Conservation (phyloP, 805 yeast genomes). For the Candida lessepsii region DNA sequence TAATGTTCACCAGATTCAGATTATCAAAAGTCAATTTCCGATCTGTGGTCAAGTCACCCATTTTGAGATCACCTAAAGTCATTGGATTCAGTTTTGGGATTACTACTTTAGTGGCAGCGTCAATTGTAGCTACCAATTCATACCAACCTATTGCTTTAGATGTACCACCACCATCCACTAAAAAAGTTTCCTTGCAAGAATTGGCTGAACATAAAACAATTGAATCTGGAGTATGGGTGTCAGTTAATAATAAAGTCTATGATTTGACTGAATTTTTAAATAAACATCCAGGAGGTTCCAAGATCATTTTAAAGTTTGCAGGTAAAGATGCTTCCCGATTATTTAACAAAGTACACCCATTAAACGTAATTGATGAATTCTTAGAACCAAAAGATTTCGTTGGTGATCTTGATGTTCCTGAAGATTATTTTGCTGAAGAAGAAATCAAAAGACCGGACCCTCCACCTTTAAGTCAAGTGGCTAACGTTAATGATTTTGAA, state of each 20-base stretch:
- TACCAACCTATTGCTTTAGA: constrained; percentile 3
- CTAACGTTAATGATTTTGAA: constrained; percentile 41
- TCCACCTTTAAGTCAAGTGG: constrained; percentile 33
- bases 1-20: constrained; percentile 3
- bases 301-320: constrained; percentile 52
- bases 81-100: constrained; percentile 1
- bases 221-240: constrained; percentile 29
- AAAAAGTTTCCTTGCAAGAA: constrained; percentile 15
- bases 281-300: constrained; percentile 73
- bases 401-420: constrained; percentile 9
- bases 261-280: constrained; percentile 73
- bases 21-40: constrained; percentile 1
- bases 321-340: constrained; percentile 63
- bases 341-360: constrained; percentile 41
- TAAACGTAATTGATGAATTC: constrained; percentile 12
- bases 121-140: not conserved
- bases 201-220: constrained; percentile 15
- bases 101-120: not conserved
- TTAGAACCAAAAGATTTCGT: constrained; percentile 3
- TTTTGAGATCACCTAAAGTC: not conserved
- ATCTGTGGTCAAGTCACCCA: constrained; percentile 1
- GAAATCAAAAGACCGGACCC: constrained; percentile 8
- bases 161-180: not conserved
- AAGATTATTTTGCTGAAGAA: constrained; percentile 2
- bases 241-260: constrained; percentile 63